Evolutionary conservation across 1,284 basidiomycete genomes (phyloP).

Genomic region (Schizophyllum amplum): DNA sequence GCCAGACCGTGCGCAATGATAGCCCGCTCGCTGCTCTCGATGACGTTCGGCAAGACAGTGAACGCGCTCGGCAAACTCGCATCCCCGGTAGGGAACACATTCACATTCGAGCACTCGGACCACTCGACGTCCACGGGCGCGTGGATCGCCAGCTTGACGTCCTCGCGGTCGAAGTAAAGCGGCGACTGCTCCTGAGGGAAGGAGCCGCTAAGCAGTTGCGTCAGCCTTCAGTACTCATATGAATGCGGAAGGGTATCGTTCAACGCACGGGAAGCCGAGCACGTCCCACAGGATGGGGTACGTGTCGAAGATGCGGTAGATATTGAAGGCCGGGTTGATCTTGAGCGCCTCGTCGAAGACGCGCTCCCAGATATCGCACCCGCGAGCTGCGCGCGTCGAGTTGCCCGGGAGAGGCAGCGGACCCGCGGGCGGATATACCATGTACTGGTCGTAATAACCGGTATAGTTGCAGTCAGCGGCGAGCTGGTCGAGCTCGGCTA

Average conservation of each 20-base stretch:
- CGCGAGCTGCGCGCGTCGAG: slow-evolving; percentile 31
- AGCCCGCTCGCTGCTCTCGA: slow-evolving; percentile 63
- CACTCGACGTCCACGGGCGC: slow-evolving; percentile 56
- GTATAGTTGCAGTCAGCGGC: slow-evolving; percentile 55
- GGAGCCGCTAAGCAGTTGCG: slow-evolving; percentile 38
- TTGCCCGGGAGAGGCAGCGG: slow-evolving; percentile 51
- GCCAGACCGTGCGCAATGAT: slow-evolving; percentile 68
- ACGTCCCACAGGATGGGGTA: slow-evolving; percentile 60
- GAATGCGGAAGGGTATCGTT: neutral
- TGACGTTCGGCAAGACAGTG: slow-evolving; percentile 61
- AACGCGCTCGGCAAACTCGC: slow-evolving; percentile 52
- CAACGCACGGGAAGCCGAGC: slow-evolving; percentile 61
- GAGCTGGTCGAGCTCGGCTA: slow-evolving; percentile 45
- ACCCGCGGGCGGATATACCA: slow-evolving; percentile 58
- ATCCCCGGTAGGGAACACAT: slow-evolving; percentile 59
- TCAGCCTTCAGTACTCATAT: neutral
- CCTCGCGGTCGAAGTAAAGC: slow-evolving; percentile 59
- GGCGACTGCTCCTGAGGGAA: slow-evolving; percentile 42
- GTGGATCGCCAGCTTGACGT: slow-evolving; percentile 70
- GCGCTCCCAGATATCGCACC: slow-evolving; percentile 60
- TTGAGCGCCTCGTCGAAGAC: slow-evolving; percentile 52
- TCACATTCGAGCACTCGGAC: slow-evolving; percentile 51
- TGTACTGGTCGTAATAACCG: slow-evolving; percentile 51
- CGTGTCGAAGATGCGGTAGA: slow-evolving; percentile 69
- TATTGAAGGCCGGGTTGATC: slow-evolving; percentile 69